A percentile compares a stretch with the other conserved stretches of the same genome.
Evolutionary conservation across 2,329 filamentous ascomycete species (phyloP).

Genomic region (Xenosphaeropsis pyriputrescens): DNA sequence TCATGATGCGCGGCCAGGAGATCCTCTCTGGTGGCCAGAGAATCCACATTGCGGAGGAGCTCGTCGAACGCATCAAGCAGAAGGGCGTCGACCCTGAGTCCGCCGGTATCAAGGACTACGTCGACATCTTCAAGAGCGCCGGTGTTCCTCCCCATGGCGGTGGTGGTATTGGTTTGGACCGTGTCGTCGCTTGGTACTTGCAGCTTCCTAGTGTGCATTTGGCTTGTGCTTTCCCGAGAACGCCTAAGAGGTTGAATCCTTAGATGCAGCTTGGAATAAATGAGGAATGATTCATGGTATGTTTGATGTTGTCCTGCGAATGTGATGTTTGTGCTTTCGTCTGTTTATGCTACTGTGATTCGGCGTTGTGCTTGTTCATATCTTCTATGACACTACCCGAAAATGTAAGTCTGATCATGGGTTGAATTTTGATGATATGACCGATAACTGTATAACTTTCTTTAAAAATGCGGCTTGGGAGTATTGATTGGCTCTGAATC

Average conservation of each 20-base stretch:
- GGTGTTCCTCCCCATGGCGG: constrained; percentile 85
- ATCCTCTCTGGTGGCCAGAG: constrained; percentile 86
- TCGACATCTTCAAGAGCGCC: constrained; percentile 66
- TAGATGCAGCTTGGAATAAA: constrained; percentile 12
- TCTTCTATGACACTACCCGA: no score
- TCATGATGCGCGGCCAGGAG: constrained; percentile 87
- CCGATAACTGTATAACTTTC: no score
- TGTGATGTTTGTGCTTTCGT: no score
- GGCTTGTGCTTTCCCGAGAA: constrained; percentile 41
- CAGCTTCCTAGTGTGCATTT: constrained; percentile 44
- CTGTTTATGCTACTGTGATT: no score
- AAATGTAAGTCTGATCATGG: no score
- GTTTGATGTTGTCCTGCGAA: no score
- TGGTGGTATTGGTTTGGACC: constrained; percentile 79
- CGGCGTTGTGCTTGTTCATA: no score
- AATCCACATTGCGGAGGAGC: constrained; percentile 64
- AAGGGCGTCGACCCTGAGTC: constrained; percentile 69
- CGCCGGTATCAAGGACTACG: constrained; percentile 74
- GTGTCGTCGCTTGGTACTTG: constrained; percentile 58
- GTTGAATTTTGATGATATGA: no score
- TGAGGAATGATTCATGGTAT: no score
- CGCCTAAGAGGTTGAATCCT: constrained; percentile 41
- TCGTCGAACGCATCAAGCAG: constrained; percentile 62
- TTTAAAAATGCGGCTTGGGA: no score
- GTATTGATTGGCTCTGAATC: no score